These are phyloP conservation scores for Sporodiniella umbellata DNA, from an alignment of 371 early-diverging fungal genomes.

Conservation along the genomic window DNA sequence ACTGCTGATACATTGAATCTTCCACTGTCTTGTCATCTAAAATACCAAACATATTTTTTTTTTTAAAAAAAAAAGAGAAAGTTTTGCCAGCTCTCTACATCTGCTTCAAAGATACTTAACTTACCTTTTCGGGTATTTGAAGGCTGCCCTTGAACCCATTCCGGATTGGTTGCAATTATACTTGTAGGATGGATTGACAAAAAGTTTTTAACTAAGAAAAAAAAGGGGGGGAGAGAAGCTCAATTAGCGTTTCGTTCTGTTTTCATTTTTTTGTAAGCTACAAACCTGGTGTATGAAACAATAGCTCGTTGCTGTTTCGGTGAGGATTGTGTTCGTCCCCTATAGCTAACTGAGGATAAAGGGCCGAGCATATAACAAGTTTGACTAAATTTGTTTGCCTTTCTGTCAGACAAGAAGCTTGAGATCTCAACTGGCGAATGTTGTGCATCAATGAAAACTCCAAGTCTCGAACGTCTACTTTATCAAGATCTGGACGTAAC, in stretches of 20 bases:
- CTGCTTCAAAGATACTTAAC: no score
- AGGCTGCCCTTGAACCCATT: slow-evolving; percentile 51
- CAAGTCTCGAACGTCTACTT: slow-evolving; percentile 51
- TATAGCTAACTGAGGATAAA: slow-evolving; percentile 68
- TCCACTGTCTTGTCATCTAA: slow-evolving; percentile 43
- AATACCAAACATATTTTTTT: no score
- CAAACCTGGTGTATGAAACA: slow-evolving; percentile 47
- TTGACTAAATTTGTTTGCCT: slow-evolving; percentile 53
- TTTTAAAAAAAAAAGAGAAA: no score
- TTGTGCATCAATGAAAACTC: slow-evolving; percentile 63
- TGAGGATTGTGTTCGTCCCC: slow-evolving; percentile 62
- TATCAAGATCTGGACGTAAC: no score
- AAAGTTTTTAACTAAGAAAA: slow-evolving; percentile 36
- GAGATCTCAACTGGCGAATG: slow-evolving; percentile 30
- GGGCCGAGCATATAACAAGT: slow-evolving; percentile 56
- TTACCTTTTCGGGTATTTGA: slow-evolving; percentile 41
- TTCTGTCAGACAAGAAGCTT: slow-evolving; percentile 33
- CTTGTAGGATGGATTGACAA: slow-evolving; percentile 64
- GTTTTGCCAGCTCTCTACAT: no score
- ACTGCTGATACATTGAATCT: slow-evolving; percentile 36
- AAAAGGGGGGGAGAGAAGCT: no score
- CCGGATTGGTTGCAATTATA: slow-evolving; percentile 54
- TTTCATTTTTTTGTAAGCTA: not conserved
- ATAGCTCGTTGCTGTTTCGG: slow-evolving; percentile 54
- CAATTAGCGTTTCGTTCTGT: not conserved